Conservation (phyloP, 495 filamentous ascomycete genomes). For the Cenococcum geophilum region DNA sequence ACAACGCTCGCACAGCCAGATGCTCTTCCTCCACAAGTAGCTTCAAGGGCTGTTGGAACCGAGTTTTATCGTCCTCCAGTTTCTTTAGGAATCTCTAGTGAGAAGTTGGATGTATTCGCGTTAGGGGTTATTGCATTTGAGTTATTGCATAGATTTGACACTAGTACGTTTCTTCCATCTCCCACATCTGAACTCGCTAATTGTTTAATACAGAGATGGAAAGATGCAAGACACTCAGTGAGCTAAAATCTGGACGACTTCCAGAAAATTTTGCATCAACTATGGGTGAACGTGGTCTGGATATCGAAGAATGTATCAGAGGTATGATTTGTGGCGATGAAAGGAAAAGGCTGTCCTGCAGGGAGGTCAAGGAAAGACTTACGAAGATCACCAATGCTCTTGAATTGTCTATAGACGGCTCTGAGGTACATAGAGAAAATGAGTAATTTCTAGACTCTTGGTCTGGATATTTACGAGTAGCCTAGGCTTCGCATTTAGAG, state of each 20-base stretch:
- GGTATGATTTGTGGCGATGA: constrained; percentile 20
- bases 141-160: constrained; percentile 35
- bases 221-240: constrained; percentile 12
- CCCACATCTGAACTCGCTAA: not conserved
- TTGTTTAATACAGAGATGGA: constrained; percentile 15
- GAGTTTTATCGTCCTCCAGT: constrained; percentile 36
- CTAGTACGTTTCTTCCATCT: constrained; percentile 6
- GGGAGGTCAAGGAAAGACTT: constrained; percentile 14
- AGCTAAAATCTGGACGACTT: constrained; percentile 11
- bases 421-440: not conserved
- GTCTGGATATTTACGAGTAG: no score
- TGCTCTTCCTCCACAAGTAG: not conserved
- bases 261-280: constrained; percentile 13
- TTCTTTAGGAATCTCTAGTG: constrained; percentile 2
- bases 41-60: constrained; percentile 36
- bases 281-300: constrained; percentile 4
- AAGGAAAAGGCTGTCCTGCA: constrained; percentile 13
- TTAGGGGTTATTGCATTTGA: constrained; percentile 42
- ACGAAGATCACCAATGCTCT: constrained; percentile 1
- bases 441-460: not conserved
- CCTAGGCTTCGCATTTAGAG: no score
- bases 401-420: not conserved
- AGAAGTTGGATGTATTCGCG: constrained; percentile 41
- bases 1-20: constrained; percentile 27
- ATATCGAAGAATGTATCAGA: constrained; percentile 10